Evolutionary conservation across 495 filamentous ascomycete genomes (phyloP).

Genomic region (Penicillium macrosclerotiorum): DNA sequence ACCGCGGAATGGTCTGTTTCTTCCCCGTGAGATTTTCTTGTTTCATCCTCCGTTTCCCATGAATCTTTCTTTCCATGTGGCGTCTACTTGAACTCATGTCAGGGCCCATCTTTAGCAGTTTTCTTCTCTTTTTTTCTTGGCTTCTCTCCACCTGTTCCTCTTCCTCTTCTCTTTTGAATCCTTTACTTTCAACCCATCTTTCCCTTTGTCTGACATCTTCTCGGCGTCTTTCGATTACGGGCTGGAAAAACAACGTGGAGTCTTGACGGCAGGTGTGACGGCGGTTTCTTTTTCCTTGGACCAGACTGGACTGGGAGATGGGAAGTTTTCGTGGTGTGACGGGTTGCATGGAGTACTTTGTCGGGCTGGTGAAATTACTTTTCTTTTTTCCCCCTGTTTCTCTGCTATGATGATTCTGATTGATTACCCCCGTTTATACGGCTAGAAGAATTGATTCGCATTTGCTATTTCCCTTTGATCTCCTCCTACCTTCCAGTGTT

Average conservation of each 20-base stretch:
- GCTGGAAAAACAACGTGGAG: constrained; percentile 15
- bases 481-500: not conserved
- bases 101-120: constrained; percentile 3
- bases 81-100: not conserved
- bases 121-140: constrained; percentile 8
- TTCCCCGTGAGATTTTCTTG: constrained; percentile 11
- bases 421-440: constrained; percentile 16
- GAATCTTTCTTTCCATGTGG: not conserved
- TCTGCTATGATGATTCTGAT: constrained; percentile 12
- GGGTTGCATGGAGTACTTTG: constrained; percentile 27
- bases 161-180: constrained; percentile 13
- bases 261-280: constrained; percentile 7
- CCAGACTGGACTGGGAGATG: constrained; percentile 4
- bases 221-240: constrained; percentile 25
- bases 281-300: too few species aligned
- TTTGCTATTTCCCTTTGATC: constrained; percentile 5
- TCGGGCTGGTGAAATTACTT: constrained; percentile 8
- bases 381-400: not conserved
- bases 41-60: too few species aligned
- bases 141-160: constrained; percentile 5
- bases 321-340: constrained; percentile 13
- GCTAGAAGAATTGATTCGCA: constrained; percentile 24
- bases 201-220: constrained; percentile 10
- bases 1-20: constrained; percentile 7
- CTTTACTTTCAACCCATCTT: constrained; percentile 2